These are phyloP conservation scores for Arthrocladium fulminans DNA, from an alignment of 2,329 filamentous ascomycete genomes.

Conservation along the genomic window DNA sequence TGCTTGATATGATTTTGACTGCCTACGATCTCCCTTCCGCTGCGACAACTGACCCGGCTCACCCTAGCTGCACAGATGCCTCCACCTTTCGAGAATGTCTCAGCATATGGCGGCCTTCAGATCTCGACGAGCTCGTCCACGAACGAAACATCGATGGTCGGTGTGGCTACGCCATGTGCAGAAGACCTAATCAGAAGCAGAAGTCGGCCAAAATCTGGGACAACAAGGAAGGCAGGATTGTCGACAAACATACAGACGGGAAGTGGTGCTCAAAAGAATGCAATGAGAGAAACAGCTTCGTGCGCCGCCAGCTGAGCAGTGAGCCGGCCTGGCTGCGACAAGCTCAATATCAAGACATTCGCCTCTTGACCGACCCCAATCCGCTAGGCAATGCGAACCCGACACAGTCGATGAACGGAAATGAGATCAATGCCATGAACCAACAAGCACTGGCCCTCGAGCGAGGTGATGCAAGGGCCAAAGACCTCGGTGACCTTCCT, in stretches of 20 bases:
- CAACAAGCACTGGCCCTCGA: slow-evolving; percentile 46
- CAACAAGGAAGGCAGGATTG: slow-evolving; percentile 54
- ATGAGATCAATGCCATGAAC: slow-evolving; percentile 27
- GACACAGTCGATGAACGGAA: neutral
- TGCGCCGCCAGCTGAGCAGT: slow-evolving; percentile 80
- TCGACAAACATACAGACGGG: slow-evolving; percentile 63
- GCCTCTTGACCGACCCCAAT: slow-evolving; percentile 43
- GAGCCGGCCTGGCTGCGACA: slow-evolving; percentile 76
- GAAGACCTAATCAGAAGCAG: slow-evolving; percentile 50
- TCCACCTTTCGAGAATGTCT: slow-evolving; percentile 58
- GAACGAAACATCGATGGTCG: slow-evolving; percentile 76
- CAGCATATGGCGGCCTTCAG: slow-evolving; percentile 67
- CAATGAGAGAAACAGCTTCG: slow-evolving; percentile 68
- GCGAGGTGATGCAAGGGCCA: slow-evolving; percentile 29
- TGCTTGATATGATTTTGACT: slow-evolving; percentile 61
- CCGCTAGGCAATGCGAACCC: neutral
- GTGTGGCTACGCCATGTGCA: slow-evolving; percentile 80
- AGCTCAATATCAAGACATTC: slow-evolving; percentile 50
- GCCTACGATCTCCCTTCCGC: slow-evolving; percentile 57
- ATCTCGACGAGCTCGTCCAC: slow-evolving; percentile 80
- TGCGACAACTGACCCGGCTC: slow-evolving; percentile 42
- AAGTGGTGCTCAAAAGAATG: slow-evolving; percentile 81
- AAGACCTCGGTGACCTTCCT: neutral
- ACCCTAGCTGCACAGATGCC: slow-evolving; percentile 52
- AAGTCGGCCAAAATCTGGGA: slow-evolving; percentile 51